A percentile compares a stretch with the other conserved stretches of the same genome.
These are phyloP conservation scores for Ogataea saltuana DNA, from an alignment of 805 yeast species.

Conservation along the genomic window DNA sequence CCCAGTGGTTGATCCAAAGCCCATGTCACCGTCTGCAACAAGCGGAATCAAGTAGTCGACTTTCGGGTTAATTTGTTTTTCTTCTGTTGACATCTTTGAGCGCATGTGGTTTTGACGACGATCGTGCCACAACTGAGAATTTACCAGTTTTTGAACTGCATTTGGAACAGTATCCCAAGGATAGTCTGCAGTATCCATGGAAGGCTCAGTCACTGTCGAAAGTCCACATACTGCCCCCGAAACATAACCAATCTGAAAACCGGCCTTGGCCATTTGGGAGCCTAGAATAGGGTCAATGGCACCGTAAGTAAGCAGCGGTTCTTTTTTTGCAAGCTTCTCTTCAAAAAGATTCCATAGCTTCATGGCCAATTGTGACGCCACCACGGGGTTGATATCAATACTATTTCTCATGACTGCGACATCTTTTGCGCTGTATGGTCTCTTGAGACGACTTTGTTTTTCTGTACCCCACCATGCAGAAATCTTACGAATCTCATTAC, in stretches of 20 bases:
- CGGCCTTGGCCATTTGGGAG: constrained; percentile 50
- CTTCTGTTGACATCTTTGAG: constrained; percentile 19
- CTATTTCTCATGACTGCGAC: constrained; percentile 58
- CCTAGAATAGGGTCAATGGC: constrained; percentile 66
- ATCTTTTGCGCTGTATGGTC: constrained; percentile 53
- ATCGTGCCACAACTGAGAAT: constrained; percentile 60
- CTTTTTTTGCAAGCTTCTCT: constrained; percentile 40
- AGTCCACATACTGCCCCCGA: constrained; percentile 63
- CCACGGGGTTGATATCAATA: constrained; percentile 42
- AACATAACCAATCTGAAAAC: constrained; percentile 54
- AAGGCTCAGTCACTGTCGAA: constrained; percentile 62
- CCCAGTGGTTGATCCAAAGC: constrained; percentile 62
- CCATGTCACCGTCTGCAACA: constrained; percentile 68
- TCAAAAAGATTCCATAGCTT: constrained; percentile 49
- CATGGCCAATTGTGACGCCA: constrained; percentile 51
- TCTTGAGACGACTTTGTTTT: constrained; percentile 45
- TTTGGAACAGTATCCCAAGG: constrained; percentile 70
- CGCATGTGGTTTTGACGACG: constrained; percentile 33
- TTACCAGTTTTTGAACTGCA: constrained; percentile 60
- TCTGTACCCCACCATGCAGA: constrained; percentile 52
- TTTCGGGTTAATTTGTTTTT: constrained; percentile 29
- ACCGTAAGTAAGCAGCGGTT: constrained; percentile 60
- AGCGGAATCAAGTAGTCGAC: constrained; percentile 59
- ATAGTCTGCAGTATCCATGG: constrained; percentile 69
- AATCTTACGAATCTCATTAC: constrained; percentile 31